Base-by-base conservation (phyloP, 495 filamentous ascomycete species). In the Tetracladium setigerum region DNA sequence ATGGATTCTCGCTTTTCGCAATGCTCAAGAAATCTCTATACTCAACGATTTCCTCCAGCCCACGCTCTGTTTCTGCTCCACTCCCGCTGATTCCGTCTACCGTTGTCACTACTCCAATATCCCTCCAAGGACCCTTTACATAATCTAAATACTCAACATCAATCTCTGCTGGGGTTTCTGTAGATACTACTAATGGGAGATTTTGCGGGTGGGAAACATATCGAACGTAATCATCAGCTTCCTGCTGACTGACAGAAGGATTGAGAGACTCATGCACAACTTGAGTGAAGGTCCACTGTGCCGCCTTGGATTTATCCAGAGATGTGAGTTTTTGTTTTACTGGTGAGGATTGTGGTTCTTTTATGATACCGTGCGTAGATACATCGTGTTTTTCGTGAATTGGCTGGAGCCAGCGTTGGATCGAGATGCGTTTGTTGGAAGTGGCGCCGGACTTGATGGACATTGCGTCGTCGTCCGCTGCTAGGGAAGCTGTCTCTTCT, bases 131-230 rank as follows among this genome's bases (percentile, higher is more conserved):
- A 4, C 72, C 70, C 50, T 82, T 76, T 11, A 86, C 73, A 58
- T 94, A 94, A 41, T 86, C 82, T 14, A 85, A 55, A 51, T 91
- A 82, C 47, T 92, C 87, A 2, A 77, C 65, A 49, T 84, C 68
- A 45, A 73, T 65, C 41, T 76, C 69, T 8, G 59, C 56, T 4
- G 71, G 71, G 11, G 67, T 56, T 38, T 91, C 86, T 17, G 78
- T 83, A 2, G 84, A 84, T 1, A 89, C 78, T 5, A 96, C 92
- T 2, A 97, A 77, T 0, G 92, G 89, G 3, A 98, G 76, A 48
- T 82, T 89, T 24, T 91, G 81, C 7, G 92, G 91, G 62, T 97
- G 92, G 41, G 79, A 79, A 62, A 97, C 82, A 65, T 97, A 96
- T n/a, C 84, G 78, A 27, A 82, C 69, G 64, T 97, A 97, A 58